Evolutionary conservation across 129 eudicot species (phyloP).

Genomic region (Flaveria bidentis): DNA sequence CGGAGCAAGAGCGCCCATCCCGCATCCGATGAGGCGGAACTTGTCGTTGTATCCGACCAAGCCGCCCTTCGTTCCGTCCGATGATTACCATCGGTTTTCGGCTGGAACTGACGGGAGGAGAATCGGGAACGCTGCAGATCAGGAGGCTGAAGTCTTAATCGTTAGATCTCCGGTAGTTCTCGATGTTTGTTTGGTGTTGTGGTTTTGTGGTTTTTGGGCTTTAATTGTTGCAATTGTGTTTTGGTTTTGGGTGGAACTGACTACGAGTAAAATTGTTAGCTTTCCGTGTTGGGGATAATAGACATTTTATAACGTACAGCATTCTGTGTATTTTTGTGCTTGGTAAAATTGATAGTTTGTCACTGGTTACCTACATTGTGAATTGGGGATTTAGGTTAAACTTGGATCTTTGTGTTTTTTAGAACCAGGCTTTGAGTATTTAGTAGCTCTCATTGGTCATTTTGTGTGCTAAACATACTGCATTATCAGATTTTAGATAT

Average conservation of each 20-base stretch:
- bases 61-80: constrained; percentile 69
- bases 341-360: neutral
- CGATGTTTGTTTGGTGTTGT: neutral
- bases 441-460: neutral
- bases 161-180: constrained; percentile 75
- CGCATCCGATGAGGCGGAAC: constrained; percentile 58
- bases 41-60: constrained; percentile 64
- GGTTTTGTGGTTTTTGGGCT: neutral
- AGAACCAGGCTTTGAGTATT: neutral
- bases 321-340: neutral
- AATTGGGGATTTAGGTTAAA: constrained; percentile 11
- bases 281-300: neutral
- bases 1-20: constrained; percentile 53
- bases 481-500: neutral
- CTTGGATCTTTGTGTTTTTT: neutral
- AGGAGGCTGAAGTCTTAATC: constrained; percentile 55
- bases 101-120: constrained; percentile 36
- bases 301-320: neutral
- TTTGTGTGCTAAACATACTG: constrained; percentile 1
- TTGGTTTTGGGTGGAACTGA: neutral
- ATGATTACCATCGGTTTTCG: constrained; percentile 77
- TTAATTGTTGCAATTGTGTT: neutral
- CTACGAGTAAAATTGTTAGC: neutral
- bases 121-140: constrained; percentile 43
- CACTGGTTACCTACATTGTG: neutral